Percentiles rank a stretch among this genome's conserved stretches.
Evolutionary conservation across 1,284 basidiomycete species (phyloP).

Genomic region (Trichosporon coremiiforme): DNA sequence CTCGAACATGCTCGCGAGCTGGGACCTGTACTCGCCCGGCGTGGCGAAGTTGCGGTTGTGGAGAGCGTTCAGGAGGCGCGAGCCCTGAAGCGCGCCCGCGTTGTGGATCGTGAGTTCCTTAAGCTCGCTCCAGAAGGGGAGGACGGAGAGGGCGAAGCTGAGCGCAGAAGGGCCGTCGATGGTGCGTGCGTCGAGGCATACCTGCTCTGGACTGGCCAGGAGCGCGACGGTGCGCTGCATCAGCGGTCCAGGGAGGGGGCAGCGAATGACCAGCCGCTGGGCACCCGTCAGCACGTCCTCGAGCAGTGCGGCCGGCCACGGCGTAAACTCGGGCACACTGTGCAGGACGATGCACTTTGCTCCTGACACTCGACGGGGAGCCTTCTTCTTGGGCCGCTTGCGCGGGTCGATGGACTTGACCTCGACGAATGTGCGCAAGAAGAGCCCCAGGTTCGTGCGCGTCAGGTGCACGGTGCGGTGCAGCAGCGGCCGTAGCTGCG

Average conservation of each 20-base stretch:
- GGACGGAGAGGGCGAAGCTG: constrained; percentile 15
- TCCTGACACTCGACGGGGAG: not conserved
- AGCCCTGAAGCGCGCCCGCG: constrained; percentile 10
- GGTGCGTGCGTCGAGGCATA: constrained; percentile 19
- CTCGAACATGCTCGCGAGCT: constrained; percentile 11
- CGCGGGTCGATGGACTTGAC: not conserved
- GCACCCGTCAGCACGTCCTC: constrained; percentile 7
- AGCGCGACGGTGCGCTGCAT: constrained; percentile 12
- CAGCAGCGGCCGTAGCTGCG: not conserved
- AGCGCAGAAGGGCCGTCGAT: not conserved
- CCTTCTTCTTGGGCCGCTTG: not conserved
- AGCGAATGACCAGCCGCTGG: not conserved
- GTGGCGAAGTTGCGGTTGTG: not conserved
- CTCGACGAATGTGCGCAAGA: constrained; percentile 12
- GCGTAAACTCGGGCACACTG: constrained; percentile 11
- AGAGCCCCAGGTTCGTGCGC: not conserved
- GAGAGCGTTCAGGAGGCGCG: not conserved
- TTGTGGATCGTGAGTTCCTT: constrained; percentile 13
- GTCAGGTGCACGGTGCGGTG: constrained; percentile 9
- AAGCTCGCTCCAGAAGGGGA: constrained; percentile 17
- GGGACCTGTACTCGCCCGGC: constrained; percentile 16
- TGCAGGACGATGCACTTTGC: not conserved
- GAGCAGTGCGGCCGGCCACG: constrained; percentile 3
- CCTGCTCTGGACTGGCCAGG: constrained; percentile 1
- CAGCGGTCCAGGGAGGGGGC: not conserved